phyloP scores from a whole-genome alignment of 228 moss, liverwort and hornwort species.

The Sphagnum magellanicum region DNA sequence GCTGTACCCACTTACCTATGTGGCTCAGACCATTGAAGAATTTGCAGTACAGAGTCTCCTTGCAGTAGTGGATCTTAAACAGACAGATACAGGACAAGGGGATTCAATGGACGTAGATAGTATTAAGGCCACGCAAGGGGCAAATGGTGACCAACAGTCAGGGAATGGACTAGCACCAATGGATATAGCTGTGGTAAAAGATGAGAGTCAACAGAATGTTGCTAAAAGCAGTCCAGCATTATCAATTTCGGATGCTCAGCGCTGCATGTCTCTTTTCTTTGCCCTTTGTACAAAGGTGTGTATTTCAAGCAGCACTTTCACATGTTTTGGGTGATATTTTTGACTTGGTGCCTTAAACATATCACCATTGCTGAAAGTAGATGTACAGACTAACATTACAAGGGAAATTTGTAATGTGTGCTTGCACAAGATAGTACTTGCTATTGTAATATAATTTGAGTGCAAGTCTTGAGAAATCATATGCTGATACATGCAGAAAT shows the following conservation, averaged over 20 bases:
- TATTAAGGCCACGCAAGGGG: constrained; percentile 8
- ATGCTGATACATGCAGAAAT: too few species aligned
- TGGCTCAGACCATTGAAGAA: constrained; percentile 74
- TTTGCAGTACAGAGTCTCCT: constrained; percentile 84
- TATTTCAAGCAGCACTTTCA: not conserved
- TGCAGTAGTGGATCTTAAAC: constrained; percentile 61
- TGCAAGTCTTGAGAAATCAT: too few species aligned
- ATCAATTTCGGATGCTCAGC: constrained; percentile 82
- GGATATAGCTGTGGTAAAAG: constrained; percentile 42
- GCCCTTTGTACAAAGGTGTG: constrained; percentile 97
- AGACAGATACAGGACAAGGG: constrained; percentile 23
- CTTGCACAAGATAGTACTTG: too few species aligned
- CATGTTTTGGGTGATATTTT: too few species aligned
- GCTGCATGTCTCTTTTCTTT: constrained; percentile 97
- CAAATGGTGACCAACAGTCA: constrained; percentile 46
- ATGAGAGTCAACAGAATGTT: constrained; percentile 33
- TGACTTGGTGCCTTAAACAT: too few species aligned
- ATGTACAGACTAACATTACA: too few species aligned
- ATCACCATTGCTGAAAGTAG: too few species aligned
- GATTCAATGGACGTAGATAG: constrained; percentile 38
- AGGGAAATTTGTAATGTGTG: too few species aligned
- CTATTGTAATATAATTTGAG: too few species aligned
- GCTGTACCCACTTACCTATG: constrained; percentile 73
- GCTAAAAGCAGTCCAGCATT: constrained; percentile 41
- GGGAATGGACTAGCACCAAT: constrained; percentile 34